Base-by-base conservation (phyloP, 805 yeast species). In the Yarrowia porcina region DNA sequence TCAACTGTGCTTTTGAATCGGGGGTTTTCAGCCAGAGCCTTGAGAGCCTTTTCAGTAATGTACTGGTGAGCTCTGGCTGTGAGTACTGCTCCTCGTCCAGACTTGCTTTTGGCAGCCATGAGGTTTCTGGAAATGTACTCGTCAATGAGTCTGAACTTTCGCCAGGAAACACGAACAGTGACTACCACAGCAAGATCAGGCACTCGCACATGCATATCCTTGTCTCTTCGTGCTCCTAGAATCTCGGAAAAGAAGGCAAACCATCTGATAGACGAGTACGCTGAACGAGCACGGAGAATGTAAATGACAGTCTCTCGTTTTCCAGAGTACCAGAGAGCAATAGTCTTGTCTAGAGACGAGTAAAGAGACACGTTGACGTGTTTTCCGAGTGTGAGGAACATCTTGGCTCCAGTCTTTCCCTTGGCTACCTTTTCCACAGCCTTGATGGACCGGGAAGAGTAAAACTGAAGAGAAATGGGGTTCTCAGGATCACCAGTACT, bases 281-380 rank as follows among this genome's bases (percentile, higher is more conserved):
- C 77, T 4, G 86, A 80, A 49, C 80, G 80, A 23, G 86, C 78
- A 61, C 83, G 79, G 45, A 90, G 67, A 25, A 89, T 79, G 70
- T 83, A 87, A 4, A 84, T 75, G 35, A 66, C 68, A 6, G 70
- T 61, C 8, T 72, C 69, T 23, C 49, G 50, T n/a, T 59, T 59
- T 6, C 64, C 32, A 23, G 63, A 20, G 18, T 61, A 42, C 78
- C 79, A 77, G 5, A 89, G 70, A 13, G 83, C 81, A 12, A 92
- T 77, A 0, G 94, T 81, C 69, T 89, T 86, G 69, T 92, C 97
- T 33, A 86, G 72, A 0, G 81, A 72, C 47, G 86, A 89, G 69
- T 86, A 89, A 41, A 90, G 77, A 23, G 75, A 77, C 1, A 87
- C 83, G 0, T 71, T 64, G 41, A 77, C 77, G 9, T 66, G 36